These are phyloP conservation scores for Vitis hybrid DNA, from an alignment of 177 flowering plant species.

Conservation along the genomic window DNA sequence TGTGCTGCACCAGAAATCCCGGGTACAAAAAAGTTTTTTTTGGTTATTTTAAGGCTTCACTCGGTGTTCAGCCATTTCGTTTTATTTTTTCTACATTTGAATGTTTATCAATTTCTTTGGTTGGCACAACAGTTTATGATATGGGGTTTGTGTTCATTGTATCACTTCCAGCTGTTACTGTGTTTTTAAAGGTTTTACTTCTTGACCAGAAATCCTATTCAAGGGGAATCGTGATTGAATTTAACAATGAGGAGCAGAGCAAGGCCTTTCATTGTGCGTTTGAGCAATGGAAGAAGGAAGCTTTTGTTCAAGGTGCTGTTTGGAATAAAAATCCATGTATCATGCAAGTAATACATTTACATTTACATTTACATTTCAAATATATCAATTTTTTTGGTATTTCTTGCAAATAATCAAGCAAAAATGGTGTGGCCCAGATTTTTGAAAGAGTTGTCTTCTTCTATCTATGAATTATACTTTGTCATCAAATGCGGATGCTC, in stretches of 20 bases:
- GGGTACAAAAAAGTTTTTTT: too few relatives aligned
- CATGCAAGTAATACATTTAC: too few relatives aligned
- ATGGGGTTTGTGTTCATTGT: background rate
- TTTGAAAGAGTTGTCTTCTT: background rate
- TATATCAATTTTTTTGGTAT: background rate
- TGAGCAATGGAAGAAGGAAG: conserved; percentile 70
- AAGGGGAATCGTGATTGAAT: conserved; percentile 60
- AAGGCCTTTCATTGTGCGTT: conserved; percentile 69
- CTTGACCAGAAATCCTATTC: conserved; percentile 65
- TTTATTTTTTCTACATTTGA: background rate
- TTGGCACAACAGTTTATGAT: background rate
- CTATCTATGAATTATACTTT: background rate
- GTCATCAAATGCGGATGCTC: too few relatives aligned
- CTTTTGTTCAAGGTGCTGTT: conserved; percentile 39
- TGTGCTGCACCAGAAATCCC: too few relatives aligned
- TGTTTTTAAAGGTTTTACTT: conserved; percentile 12
- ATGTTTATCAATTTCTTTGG: background rate
- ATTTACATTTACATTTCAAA: background rate
- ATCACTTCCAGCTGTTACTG: background rate
- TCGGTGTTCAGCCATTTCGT: too few relatives aligned
- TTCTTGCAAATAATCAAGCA: background rate
- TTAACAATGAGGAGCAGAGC: conserved; percentile 75
- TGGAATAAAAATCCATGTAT: background rate
- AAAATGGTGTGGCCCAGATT: background rate
- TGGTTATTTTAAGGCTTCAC: too few relatives aligned